phyloP scores from a whole-genome alignment of 2,329 filamentous ascomycete species.

The Sarocladiaceae sp. region DNA sequence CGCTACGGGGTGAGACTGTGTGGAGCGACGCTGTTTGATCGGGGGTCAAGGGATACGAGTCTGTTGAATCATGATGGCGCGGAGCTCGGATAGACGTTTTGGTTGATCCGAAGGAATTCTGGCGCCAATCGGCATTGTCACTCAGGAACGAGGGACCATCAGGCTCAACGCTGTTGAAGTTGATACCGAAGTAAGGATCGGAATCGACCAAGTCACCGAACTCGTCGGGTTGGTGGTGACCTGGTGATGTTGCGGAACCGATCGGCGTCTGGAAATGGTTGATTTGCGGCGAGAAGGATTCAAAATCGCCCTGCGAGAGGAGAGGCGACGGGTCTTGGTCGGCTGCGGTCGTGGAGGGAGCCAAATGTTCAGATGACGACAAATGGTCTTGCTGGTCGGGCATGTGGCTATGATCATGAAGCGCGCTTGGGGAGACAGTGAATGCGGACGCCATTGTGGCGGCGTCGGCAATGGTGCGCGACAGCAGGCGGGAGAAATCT shows the following conservation, averaged over 20 bases:
- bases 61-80: conserved; percentile 18
- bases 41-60: conserved; percentile 42
- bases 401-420: conserved; percentile 22
- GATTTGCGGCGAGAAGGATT: conserved; percentile 19
- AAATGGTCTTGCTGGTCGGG: conserved; percentile 26
- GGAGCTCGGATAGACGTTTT: conserved; percentile 12
- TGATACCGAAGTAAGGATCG: conserved; percentile 45
- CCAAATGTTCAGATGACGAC: conserved; percentile 17
- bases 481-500: background rate
- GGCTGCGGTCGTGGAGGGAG: conserved; percentile 23
- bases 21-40: conserved; percentile 44
- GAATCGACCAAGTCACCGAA: conserved; percentile 36
- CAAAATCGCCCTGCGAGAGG: conserved; percentile 32
- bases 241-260: conserved; percentile 32
- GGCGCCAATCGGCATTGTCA: conserved; percentile 21
- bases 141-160: conserved; percentile 40
- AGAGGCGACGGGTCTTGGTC: conserved; percentile 35
- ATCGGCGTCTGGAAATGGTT: conserved; percentile 37
- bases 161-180: conserved; percentile 37
- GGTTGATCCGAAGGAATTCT: conserved; percentile 13
- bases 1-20: conserved; percentile 34
- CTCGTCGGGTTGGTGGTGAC: conserved; percentile 42
- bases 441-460: conserved; percentile 8
- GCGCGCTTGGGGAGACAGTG: conserved; percentile 3
- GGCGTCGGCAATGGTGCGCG: background rate